phyloP scores from a whole-genome alignment of 352 stramenopile genomes.

The Pythium sukuiense region DNA sequence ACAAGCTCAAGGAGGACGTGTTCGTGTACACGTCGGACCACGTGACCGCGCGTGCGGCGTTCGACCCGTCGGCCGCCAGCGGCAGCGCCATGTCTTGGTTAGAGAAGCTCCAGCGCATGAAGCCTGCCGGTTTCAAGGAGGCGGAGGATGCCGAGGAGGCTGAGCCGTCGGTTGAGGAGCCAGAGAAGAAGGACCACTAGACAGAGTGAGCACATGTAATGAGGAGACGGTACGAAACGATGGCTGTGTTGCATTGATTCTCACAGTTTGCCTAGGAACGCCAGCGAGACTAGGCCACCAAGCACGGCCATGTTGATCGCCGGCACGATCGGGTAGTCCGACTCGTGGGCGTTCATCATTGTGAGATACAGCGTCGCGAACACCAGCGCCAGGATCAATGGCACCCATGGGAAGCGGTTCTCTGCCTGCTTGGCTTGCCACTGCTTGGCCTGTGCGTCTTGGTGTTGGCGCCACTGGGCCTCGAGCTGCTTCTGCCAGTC shows the following conservation, averaged over 20 bases:
- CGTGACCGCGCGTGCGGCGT: constrained; percentile 60
- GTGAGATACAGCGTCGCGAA: constrained; percentile 62
- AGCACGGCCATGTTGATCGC: constrained; percentile 54
- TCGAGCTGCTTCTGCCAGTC: constrained; percentile 49
- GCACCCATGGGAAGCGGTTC: constrained; percentile 50
- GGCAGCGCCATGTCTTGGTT: constrained; percentile 82
- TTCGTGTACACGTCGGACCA: constrained; percentile 85
- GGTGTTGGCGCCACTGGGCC: constrained; percentile 23
- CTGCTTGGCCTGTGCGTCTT: constrained; percentile 31
- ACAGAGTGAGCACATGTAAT: constrained; percentile 4
- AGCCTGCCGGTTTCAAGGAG: constrained; percentile 55
- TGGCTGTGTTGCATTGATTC: neutral
- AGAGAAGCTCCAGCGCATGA: constrained; percentile 88
- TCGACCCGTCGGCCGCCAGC: constrained; percentile 64
- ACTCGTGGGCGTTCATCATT: constrained; percentile 45
- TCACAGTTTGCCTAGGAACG: constrained; percentile 36
- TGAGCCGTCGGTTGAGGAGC: constrained; percentile 28
- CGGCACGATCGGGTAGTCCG: constrained; percentile 52
- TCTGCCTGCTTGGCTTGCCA: constrained; percentile 27
- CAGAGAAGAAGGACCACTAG: constrained; percentile 12
- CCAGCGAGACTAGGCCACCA: constrained; percentile 33
- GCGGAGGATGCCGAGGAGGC: constrained; percentile 7
- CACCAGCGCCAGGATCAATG: constrained; percentile 44
- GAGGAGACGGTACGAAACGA: constrained; percentile 2
- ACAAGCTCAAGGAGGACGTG: constrained; percentile 84